Base-by-base conservation (phyloP, 352 stramenopile species). In the Nothophytophthora sp. region DNA sequence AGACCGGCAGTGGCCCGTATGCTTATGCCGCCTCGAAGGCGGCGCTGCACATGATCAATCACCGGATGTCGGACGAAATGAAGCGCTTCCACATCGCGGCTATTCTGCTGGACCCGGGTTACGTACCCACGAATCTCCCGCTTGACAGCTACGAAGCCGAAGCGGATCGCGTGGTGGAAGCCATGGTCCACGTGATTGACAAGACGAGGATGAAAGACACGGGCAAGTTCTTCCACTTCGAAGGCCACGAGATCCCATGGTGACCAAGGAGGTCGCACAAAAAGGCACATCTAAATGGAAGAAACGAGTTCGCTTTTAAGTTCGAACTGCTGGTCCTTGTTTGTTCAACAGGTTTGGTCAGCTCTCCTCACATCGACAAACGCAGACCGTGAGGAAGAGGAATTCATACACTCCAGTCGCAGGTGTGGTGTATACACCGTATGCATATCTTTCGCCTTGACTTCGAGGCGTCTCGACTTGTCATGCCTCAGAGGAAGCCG, bases 11-110 rank as follows among this genome's bases (percentile, higher is more conserved):
- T 32, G 68, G 63, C 7, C 47, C 56, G 18, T 87, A 86, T 50
- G 76, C 59, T 20, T 87, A 88, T 48, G 63, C 68, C 18, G 72
- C 78, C 23, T 83, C 66, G 19, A 88, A 89, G 52, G 47, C 72
- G 16, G 81, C 69, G 11, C 57, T 84, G 28, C 88, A 92, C 55
- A 81, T 75, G 52, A 63, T 82, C 50, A 81, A 62, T 45, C 70
- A 55, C 43, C 54, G 46, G 19, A 58, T 86, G 15, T 24, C 60
- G 5, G 40, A 67, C 11, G 72, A 86, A 12, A 55, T 83, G 15
- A 67, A 76, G 52, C 23, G n/a, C 8, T 34, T 71, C n/a, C 57
- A 66, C 2, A 77, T 83, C 34, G 41, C 42, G 6, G 35, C 59
- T 9, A 20, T 83, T 16, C 20, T 75, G 16, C 40, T 76, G 19